Evolutionary conservation across 495 filamentous ascomycete genomes (phyloP).

Genomic region (Xylaria castorea): DNA sequence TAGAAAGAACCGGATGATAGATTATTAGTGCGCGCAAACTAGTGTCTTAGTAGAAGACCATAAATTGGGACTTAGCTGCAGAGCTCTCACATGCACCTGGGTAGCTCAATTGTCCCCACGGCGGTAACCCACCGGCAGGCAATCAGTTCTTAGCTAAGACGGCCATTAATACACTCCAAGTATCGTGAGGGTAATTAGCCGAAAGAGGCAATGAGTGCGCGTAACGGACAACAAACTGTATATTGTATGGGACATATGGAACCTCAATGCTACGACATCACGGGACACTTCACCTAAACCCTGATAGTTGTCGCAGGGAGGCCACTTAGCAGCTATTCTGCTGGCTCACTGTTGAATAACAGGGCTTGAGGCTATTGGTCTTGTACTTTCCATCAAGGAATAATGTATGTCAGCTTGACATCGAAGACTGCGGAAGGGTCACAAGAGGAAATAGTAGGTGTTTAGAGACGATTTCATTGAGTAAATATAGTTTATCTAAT

Average conservation of each 20-base stretch:
- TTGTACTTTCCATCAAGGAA: background rate
- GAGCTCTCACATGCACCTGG: background rate
- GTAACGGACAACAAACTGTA: background rate
- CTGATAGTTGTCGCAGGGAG: background rate
- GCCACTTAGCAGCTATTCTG: background rate
- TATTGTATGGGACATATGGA: background rate
- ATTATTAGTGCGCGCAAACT: background rate
- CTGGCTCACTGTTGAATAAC: background rate
- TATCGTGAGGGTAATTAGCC: conserved; percentile 4
- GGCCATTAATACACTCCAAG: background rate
- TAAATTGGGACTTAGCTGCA: background rate
- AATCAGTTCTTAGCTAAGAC: background rate
- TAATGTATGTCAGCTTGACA: conserved; percentile 2
- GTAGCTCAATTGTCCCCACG: background rate
- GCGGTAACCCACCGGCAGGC: conserved; percentile 9
- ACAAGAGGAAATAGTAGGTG: background rate
- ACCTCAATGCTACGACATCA: background rate
- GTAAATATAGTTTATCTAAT: conserved; percentile 24
- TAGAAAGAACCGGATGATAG: background rate
- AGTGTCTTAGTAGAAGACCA: background rate
- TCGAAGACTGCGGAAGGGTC: background rate
- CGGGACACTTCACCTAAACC: background rate
- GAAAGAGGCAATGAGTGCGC: conserved; percentile 4
- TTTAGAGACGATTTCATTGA: conserved; percentile 20
- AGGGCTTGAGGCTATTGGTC: background rate